A percentile compares a stretch with the other conserved stretches of the same genome.
phyloP scores from a whole-genome alignment of 768 basidiomycete species.

The Dioszegia hungarica region DNA sequence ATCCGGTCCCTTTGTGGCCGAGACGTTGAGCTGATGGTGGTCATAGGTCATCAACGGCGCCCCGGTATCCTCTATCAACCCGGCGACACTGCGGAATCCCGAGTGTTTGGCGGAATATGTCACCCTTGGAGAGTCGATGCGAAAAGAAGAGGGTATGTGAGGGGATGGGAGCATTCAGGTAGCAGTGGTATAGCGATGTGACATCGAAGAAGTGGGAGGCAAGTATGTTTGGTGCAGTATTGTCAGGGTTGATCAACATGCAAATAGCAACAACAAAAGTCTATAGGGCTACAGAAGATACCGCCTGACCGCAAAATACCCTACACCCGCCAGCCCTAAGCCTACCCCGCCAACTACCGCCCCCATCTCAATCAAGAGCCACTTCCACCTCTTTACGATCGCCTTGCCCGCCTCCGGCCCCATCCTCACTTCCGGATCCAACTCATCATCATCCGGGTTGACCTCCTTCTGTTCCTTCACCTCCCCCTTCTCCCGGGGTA shows the following conservation, averaged over 20 bases:
- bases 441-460: slow-evolving; percentile 23
- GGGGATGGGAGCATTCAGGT: background rate
- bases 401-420: slow-evolving; percentile 24
- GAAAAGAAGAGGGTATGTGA: slow-evolving; percentile 52
- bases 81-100: slow-evolving; percentile 67
- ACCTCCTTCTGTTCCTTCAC: slow-evolving; percentile 17
- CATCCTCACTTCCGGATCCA: slow-evolving; percentile 31
- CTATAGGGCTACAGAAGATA: background rate
- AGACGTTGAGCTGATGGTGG: background rate
- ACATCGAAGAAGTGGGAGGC: too few relatives aligned
- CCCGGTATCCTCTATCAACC: slow-evolving; percentile 63
- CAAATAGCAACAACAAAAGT: background rate
- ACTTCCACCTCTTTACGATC: slow-evolving; percentile 26
- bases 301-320: background rate
- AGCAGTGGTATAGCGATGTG: too few relatives aligned
- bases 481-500: slow-evolving; percentile 21
- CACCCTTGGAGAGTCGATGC: slow-evolving; percentile 52
- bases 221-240: too few relatives aligned
- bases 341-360: slow-evolving; percentile 12
- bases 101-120: slow-evolving; percentile 64
- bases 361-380: slow-evolving; percentile 33
- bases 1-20: too few relatives aligned
- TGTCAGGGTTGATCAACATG: too few relatives aligned
- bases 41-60: slow-evolving; percentile 64
- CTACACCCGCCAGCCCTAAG: background rate